Evolutionary conservation across 257 asterid species (phyloP).

Genomic region (Nemophila menziesii): DNA sequence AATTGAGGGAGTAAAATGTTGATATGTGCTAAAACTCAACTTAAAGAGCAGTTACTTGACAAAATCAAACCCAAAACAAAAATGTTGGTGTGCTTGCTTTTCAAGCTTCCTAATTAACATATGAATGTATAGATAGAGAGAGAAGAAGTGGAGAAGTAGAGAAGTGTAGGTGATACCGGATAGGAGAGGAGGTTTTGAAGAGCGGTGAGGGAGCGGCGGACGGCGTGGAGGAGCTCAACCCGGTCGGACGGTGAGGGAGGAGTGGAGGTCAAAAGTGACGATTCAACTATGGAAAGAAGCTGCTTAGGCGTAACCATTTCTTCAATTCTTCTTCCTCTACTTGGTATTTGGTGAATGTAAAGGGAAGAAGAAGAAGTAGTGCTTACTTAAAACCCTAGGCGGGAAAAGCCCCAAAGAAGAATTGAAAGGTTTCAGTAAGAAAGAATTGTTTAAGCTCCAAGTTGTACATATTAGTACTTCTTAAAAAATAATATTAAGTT

Average conservation of each 20-base stretch:
- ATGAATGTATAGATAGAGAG: neutral
- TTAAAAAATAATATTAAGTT: no score
- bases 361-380: neutral
- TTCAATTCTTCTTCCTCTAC: neutral
- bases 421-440: no score
- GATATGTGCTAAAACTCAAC: no score
- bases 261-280: slow-evolving; percentile 44
- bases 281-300: slow-evolving; percentile 49
- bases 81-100: no score
- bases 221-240: slow-evolving; percentile 69
- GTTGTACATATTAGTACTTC: no score
- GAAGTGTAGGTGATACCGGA: slow-evolving; percentile 28
- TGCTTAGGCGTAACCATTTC: slow-evolving; percentile 67
- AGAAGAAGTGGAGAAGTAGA: neutral
- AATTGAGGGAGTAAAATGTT: no score
- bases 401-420: slow-evolving; percentile 16
- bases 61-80: no score
- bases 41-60: neutral
- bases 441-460: no score
- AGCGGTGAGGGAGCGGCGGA: slow-evolving; percentile 60
- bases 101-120: neutral
- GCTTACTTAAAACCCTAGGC: slow-evolving; percentile 4
- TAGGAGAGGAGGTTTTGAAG: slow-evolving; percentile 58
- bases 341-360: neutral
- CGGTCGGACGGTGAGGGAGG: slow-evolving; percentile 76